phyloP scores from a whole-genome alignment of 108 stramenopile species.

The Cyclostephanos invisitatus region DNA sequence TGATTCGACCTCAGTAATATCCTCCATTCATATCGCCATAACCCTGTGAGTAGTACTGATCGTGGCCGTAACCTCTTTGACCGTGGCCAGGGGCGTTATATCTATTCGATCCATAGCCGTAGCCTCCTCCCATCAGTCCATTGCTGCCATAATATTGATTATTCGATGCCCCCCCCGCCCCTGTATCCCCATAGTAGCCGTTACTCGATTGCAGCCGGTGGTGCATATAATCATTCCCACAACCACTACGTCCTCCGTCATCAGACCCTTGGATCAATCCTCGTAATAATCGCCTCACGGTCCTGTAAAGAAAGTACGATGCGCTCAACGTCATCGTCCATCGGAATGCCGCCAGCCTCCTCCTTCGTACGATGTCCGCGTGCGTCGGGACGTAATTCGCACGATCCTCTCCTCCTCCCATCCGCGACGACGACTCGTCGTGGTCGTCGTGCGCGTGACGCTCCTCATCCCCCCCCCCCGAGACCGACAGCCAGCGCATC shows the following conservation, averaged over 20 bases:
- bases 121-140: too few species aligned
- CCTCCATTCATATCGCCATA: too few species aligned
- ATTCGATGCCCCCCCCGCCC: conserved; percentile 9
- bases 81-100: too few species aligned
- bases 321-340: conserved; percentile 63
- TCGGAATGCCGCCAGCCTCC: conserved; percentile 71
- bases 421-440: conserved; percentile 32
- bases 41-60: too few species aligned
- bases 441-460: conserved; percentile 15
- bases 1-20: too few species aligned
- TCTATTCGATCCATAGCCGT: too few species aligned
- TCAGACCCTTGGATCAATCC: conserved; percentile 25
- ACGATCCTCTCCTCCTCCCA: conserved; percentile 50
- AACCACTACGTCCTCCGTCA: not conserved
- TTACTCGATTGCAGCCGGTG: conserved; percentile 1
- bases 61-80: too few species aligned
- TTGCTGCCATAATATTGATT: conserved; percentile 18
- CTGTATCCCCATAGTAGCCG: not conserved
- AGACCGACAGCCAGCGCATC: conserved; percentile 18
- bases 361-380: conserved; percentile 40
- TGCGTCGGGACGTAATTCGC: conserved; percentile 37
- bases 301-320: conserved; percentile 60
- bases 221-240: conserved; percentile 5
- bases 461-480: conserved; percentile 15
- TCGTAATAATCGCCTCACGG: conserved; percentile 52